phyloP scores from a whole-genome alignment of 805 yeast species.

The Barnettozyma vustinii region DNA sequence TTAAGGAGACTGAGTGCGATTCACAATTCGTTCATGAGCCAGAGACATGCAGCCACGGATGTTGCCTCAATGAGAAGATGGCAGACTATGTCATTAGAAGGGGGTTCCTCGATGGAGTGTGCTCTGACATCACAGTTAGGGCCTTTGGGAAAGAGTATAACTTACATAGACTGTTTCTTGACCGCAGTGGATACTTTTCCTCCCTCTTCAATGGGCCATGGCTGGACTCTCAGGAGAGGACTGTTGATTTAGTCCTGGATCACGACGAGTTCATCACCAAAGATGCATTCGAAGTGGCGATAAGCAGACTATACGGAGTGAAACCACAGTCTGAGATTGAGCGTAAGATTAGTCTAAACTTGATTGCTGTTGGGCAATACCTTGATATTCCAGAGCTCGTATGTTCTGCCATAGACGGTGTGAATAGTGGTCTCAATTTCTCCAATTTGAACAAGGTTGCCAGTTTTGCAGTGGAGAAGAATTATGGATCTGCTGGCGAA shows the following conservation, averaged over 20 bases:
- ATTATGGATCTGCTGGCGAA: constrained; percentile 43
- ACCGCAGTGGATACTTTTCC: constrained; percentile 42
- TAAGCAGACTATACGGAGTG: constrained; percentile 44
- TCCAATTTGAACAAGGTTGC: constrained; percentile 33
- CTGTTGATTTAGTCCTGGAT: constrained; percentile 32
- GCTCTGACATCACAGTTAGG: constrained; percentile 41
- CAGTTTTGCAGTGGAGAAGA: constrained; percentile 36
- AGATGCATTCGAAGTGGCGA: constrained; percentile 43
- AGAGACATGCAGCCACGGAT: constrained; percentile 25
- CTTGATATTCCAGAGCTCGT: constrained; percentile 42
- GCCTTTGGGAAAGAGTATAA: constrained; percentile 42
- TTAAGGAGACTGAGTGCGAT: constrained; percentile 6
- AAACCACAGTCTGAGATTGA: constrained; percentile 27
- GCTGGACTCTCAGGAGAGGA: constrained; percentile 26
- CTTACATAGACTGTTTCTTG: constrained; percentile 42
- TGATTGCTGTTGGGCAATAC: constrained; percentile 47
- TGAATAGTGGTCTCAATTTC: constrained; percentile 32
- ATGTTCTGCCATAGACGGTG: constrained; percentile 36
- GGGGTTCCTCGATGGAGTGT: constrained; percentile 41
- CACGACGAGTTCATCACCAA: constrained; percentile 36
- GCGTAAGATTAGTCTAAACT: constrained; percentile 31
- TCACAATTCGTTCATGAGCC: neutral
- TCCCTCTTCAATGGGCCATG: constrained; percentile 41
- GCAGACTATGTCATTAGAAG: constrained; percentile 30
- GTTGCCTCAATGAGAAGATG: constrained; percentile 22